Conservation (phyloP, 2,329 filamentous ascomycete genomes). For the Penicillium sp. region DNA sequence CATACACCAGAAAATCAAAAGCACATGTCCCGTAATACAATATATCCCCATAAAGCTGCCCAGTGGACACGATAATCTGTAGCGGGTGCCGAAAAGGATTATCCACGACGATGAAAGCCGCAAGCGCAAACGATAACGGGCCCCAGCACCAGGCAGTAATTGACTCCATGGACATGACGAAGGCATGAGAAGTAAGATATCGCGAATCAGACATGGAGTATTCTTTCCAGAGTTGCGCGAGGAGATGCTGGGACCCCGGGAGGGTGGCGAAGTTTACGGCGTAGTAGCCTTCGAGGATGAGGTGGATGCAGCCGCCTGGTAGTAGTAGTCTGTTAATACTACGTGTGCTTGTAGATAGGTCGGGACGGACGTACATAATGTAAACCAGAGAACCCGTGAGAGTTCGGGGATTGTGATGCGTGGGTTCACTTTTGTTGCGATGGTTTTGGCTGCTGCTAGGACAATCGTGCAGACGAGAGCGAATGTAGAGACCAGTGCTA, state of each 20-base stretch:
- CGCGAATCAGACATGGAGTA: slow-evolving; percentile 78
- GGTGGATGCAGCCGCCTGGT: slow-evolving; percentile 52
- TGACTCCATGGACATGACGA: slow-evolving; percentile 75
- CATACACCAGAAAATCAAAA: slow-evolving; percentile 44
- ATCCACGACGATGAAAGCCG: slow-evolving; percentile 46
- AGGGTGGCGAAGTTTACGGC: slow-evolving; percentile 61
- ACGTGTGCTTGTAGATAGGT: neutral
- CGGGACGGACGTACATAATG: neutral
- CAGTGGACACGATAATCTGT: slow-evolving; percentile 52
- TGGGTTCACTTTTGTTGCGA: neutral
- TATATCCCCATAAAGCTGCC: slow-evolving; percentile 56
- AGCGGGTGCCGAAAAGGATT: slow-evolving; percentile 51
- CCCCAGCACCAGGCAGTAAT: slow-evolving; percentile 67
- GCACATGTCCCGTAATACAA: slow-evolving; percentile 54
- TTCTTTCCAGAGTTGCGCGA: slow-evolving; percentile 84
- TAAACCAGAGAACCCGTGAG: neutral
- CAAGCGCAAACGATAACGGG: slow-evolving; percentile 51
- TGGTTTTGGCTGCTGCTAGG: neutral
- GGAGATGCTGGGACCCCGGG: slow-evolving; percentile 61
- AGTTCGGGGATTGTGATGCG: neutral
- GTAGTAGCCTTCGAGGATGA: slow-evolving; percentile 78
- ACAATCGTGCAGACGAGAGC: neutral
- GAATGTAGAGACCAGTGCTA: neutral
- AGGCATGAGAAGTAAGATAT: slow-evolving; percentile 71
- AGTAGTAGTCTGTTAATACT: neutral